Evolutionary conservation across 345 rosid genomes (phyloP), one percentile per base, ranked within the genome.

Genomic region (Lumnitzera racemosa): DNA sequence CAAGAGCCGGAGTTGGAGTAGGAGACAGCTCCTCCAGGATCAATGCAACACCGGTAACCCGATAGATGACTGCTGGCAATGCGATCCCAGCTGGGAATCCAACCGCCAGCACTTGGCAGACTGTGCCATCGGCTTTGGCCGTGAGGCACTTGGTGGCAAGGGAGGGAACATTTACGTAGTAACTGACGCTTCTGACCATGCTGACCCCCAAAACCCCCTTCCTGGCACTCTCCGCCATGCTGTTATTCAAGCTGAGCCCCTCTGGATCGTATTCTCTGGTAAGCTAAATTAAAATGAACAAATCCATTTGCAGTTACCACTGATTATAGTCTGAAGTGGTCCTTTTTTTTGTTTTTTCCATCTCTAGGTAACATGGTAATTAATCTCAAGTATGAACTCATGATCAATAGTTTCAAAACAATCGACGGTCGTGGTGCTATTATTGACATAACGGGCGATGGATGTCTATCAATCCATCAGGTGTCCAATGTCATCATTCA

Each of bases 211-310:
- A 9, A 57, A 57, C 41, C 72, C 72, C 2, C 51, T 51, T 46
- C 67, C 72, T 1, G 72, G 72, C 53, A 68, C 72, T 9, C 67
- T 68, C 52, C 72, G 67, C 11, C 62, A 61, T 11, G 72, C 67
- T 15, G 67, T 62, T n/a, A 47, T 61, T 62, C 72, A 62, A 56
- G 36, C 57, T 46, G 58, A 63, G 15, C 72, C 72, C 25, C 66
- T 68, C 56, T 68, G 72, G 72, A 68, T 68, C 43, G 36, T 68
- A 41, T 68, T 68, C 62, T 59, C 70, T 4, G 58, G 63, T 51
- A 43, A 12, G 48, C 12, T 13, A 53, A 15, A 47, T 31, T 8
- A 50, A 14, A 43, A 25, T 31, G 47, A 46, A 29, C 59, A 56
- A 16, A 0, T 14, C 15, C 36, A 24, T 11, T 16, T 17, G 2